These are phyloP conservation scores for Epichloe uncinata DNA, from an alignment of 2,329 filamentous ascomycete species.

Conservation along the genomic window DNA sequence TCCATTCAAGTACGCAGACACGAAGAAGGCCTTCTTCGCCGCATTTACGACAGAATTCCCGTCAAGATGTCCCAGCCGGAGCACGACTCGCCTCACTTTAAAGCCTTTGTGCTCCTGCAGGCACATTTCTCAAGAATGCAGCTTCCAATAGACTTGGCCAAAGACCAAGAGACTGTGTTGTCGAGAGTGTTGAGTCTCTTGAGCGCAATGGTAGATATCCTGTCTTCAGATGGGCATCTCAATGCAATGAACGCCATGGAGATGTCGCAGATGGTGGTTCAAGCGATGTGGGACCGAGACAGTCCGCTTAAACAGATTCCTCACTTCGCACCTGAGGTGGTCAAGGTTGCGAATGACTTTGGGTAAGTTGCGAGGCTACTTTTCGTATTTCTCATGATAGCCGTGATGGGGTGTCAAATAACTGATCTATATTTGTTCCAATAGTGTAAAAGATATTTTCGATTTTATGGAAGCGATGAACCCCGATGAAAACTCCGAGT, in stretches of 20 bases:
- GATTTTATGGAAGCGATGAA: constrained; percentile 99
- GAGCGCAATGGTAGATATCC: constrained; percentile 84
- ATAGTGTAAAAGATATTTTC: constrained; percentile 79
- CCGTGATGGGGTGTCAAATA: background rate
- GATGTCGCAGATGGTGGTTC: constrained; percentile 97
- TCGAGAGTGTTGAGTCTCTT: constrained; percentile 76
- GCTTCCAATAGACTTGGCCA: constrained; percentile 84
- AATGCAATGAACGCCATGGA: constrained; percentile 99
- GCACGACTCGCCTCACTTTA: constrained; percentile 94
- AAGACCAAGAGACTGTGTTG: constrained; percentile 84
- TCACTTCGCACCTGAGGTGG: constrained; percentile 73
- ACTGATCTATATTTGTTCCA: constrained; percentile 17
- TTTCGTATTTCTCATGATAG: too few relatives aligned
- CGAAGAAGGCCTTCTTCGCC: constrained; percentile 74
- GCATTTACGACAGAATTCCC: constrained; percentile 87
- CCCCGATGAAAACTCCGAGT: constrained; percentile 77
- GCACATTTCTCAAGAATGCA: constrained; percentile 98
- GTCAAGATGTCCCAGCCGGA: constrained; percentile 85
- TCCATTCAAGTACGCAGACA: constrained; percentile 87
- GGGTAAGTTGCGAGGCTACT: constrained; percentile 36
- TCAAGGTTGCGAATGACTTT: constrained; percentile 69
- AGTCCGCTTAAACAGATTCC: constrained; percentile 96
- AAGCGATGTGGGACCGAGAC: constrained; percentile 98
- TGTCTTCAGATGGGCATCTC: constrained; percentile 88
- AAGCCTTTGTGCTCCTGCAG: constrained; percentile 92